These are phyloP conservation scores for Penicillium crystallinum DNA, from an alignment of 495 filamentous ascomycete genomes.

Conservation along the genomic window DNA sequence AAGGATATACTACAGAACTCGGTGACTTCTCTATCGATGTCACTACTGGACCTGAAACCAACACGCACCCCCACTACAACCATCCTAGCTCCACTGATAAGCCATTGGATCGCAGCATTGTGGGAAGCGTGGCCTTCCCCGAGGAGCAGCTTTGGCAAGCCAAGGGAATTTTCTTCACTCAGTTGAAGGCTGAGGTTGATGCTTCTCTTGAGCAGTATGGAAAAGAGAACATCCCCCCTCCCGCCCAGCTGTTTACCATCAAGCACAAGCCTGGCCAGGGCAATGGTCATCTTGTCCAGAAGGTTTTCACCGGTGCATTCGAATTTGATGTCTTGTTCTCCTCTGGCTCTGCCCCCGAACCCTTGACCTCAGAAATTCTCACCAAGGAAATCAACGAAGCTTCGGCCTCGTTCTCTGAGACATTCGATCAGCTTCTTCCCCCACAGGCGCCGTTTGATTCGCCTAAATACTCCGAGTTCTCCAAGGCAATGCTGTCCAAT, in stretches of 20 bases:
- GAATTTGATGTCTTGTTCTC: slow-evolving; percentile 91
- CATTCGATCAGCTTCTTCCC: slow-evolving; percentile 67
- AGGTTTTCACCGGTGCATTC: slow-evolving; percentile 69
- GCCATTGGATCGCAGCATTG: slow-evolving; percentile 68
- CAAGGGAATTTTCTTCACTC: slow-evolving; percentile 69
- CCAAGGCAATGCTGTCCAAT: slow-evolving; percentile 88
- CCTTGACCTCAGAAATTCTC: slow-evolving; percentile 61
- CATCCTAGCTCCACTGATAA: slow-evolving; percentile 67
- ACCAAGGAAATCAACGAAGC: slow-evolving; percentile 61
- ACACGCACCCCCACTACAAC: slow-evolving; percentile 53
- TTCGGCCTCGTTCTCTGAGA: slow-evolving; percentile 63
- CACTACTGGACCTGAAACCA: slow-evolving; percentile 61
- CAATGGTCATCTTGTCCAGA: slow-evolving; percentile 87
- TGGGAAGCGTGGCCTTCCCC: slow-evolving; percentile 63
- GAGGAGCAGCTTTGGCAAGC: slow-evolving; percentile 77
- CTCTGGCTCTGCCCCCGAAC: slow-evolving; percentile 62
- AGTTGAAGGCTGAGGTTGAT: slow-evolving; percentile 74
- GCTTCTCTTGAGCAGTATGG: slow-evolving; percentile 61
- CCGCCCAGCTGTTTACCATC: slow-evolving; percentile 81
- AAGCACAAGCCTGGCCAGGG: slow-evolving; percentile 61
- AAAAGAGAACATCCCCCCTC: slow-evolving; percentile 68
- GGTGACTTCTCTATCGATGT: slow-evolving; percentile 83
- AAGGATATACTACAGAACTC: slow-evolving; percentile 65
- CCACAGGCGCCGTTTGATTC: slow-evolving; percentile 72
- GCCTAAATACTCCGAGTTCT: slow-evolving; percentile 71